These are phyloP conservation scores for Moesziomyces aphidis DNA, from an alignment of 1,284 basidiomycete species.

Conservation along the genomic window DNA sequence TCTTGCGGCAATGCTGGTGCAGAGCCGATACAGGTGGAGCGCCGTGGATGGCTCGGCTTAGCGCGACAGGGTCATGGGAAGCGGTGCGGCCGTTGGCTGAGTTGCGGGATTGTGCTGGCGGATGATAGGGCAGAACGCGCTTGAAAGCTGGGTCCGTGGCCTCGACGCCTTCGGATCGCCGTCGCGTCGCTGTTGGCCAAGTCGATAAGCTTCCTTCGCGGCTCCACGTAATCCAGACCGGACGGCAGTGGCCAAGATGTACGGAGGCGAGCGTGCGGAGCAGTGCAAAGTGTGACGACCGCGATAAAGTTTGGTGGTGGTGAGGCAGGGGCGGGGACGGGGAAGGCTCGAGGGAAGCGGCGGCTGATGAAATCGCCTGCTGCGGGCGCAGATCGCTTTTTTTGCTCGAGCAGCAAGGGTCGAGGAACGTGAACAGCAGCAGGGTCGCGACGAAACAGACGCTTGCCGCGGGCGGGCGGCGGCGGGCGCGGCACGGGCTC, in stretches of 20 bases:
- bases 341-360: neutral
- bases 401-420: neutral
- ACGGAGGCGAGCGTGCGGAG: neutral
- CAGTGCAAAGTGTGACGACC: neutral
- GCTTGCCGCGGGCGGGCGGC: neutral
- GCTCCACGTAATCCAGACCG: too few species aligned
- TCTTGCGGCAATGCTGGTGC: neutral
- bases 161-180: neutral
- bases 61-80: neutral
- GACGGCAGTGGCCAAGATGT: neutral
- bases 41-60: slow-evolving; percentile 1
- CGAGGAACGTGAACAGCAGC: neutral
- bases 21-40: neutral
- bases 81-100: slow-evolving; percentile 8
- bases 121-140: neutral
- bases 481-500: too few species aligned
- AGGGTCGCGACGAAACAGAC: neutral
- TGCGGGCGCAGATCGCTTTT: slow-evolving; percentile 12
- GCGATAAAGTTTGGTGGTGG: neutral
- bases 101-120: neutral
- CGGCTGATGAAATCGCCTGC: slow-evolving; percentile 4
- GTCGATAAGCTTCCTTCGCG: too few species aligned
- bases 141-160: neutral
- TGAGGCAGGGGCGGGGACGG: neutral
- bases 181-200: neutral